Evolutionary conservation across 78 protist genomes (phyloP), one percentile per base, ranked within the genome.

Genomic region (Tieghemostelium lacteum): DNA sequence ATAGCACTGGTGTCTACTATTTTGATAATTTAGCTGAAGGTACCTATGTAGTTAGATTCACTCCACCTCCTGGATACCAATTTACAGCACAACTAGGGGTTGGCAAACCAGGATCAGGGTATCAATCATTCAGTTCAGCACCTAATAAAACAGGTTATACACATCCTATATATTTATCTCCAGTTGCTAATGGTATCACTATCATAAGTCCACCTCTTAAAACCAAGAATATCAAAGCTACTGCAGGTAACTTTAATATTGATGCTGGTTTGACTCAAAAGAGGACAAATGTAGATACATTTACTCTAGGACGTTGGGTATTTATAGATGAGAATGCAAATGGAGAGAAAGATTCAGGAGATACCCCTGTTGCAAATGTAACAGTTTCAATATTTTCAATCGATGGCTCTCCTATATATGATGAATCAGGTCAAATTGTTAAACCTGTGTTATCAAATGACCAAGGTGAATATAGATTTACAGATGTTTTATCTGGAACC

Each of bases 1-100:
- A 62, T 26, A 22, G 37, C 16, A 49, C 29, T 7, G 87, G 87
- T 36, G 1, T 20, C 12, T 77, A 77, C 17, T 24, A 19, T 52
- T 77, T 65, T 57, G 72, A 77, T 49, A 10, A 49, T 50, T 65
- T 77, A 39, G 57, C 36, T 49, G 39, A 40, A 3, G 87, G 87
- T 36, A 31, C 26, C 12, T 77, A 77, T 37, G 22, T 64, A n/a
- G 75, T 65, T 3, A 33, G 24, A 31, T 77, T 67, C 31, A 34
- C 58, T 14, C 33, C 42, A 17, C 87, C 87, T 24, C 34, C 60
- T 36, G 87, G 87, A 24, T 77, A 65, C 24, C 14, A 55, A 22
- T 65, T 45, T 28, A 33, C 22, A 20, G 40, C 58, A 37, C 87
- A 70, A 36, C n/a, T n/a, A n/a, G n/a, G n/a, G n/a, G n/a, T n/a